Base-by-base conservation (phyloP, 345 rosid genomes). In the Eucalyptus marginata region DNA sequence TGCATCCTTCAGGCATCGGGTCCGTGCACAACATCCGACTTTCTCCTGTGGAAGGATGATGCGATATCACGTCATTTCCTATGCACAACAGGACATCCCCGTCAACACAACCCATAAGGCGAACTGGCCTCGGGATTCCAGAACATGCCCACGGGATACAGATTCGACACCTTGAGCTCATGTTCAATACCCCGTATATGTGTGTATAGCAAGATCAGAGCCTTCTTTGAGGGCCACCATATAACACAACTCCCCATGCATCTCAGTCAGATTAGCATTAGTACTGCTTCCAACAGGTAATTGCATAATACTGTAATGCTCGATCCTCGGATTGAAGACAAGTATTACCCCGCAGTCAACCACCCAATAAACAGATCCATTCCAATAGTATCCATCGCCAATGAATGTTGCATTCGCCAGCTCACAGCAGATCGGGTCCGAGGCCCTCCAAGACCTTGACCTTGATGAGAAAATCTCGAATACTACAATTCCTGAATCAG, bases 381-480 rank as follows among this genome's bases (percentile, higher is more conserved):
- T 80, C 88, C 86, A 36, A 88, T 88, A 93, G 86, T 89, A 90
- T 15, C 94, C 94, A 36, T 90, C 88, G 2, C 87, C 86, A 3
- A 33, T 71, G 66, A 87, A 84, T 40, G 16, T 71, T 36, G 51
- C 31, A 54, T 25, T 88, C 18, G 33, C 84, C 24, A 87, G 49
- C 49, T 92, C 95, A 20, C 6, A 43, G 92, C 92, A 94, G 13
- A 85, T 25, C 0, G 88, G 85, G 0, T 89, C 91, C 15, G 89
- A 52, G 49, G 79, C 46, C 87, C 94, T 91, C 95, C 94, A 94
- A 44, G 94, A 85, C 83, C 59, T 47, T 9, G 93, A 66, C 88
- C 93, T 91, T 29, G 94, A 93, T 43, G 95, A 93, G 90, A 88
- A 94, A 33, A 93, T 93, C 88, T 94, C 94, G 71, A 94, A 94